phyloP scores from a whole-genome alignment of 768 basidiomycete genomes.

The Leccinum barrowsii region DNA sequence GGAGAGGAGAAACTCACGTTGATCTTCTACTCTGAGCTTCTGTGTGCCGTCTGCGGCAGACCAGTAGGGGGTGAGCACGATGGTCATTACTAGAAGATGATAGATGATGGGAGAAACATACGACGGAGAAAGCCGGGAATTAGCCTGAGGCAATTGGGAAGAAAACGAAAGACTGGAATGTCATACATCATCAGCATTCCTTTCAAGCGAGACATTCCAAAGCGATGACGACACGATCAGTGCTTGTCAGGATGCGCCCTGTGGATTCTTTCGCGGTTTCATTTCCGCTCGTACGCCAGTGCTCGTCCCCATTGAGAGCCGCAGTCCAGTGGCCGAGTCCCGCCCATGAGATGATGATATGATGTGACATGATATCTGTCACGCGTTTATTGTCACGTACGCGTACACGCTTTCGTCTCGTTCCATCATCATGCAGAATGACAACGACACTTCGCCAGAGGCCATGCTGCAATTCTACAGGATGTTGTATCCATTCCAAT shows the following conservation, averaged over 20 bases:
- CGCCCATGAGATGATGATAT: not conserved
- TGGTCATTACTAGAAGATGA: slow-evolving; percentile 40
- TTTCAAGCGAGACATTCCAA: not conserved
- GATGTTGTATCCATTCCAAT: slow-evolving; percentile 91
- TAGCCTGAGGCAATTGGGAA: not conserved
- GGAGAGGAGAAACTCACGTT: slow-evolving; percentile 37
- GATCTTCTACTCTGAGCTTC: slow-evolving; percentile 58
- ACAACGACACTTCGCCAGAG: slow-evolving; percentile 44
- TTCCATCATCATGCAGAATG: slow-evolving; percentile 11
- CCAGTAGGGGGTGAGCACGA: slow-evolving; percentile 70
- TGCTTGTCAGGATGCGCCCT: not conserved
- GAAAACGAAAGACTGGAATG: not conserved
- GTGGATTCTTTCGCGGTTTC: not conserved
- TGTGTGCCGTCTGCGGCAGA: slow-evolving; percentile 56
- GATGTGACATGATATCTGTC: slow-evolving; percentile 15
- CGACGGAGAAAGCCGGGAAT: slow-evolving; percentile 13
- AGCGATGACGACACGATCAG: not conserved
- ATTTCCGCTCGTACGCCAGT: not conserved
- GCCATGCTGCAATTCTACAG: slow-evolving; percentile 81
- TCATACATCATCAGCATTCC: slow-evolving; percentile 1
- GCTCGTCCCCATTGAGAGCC: too few relatives aligned
- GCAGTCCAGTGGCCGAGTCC: too few relatives aligned
- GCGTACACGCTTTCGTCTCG: not conserved
- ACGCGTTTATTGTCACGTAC: slow-evolving; percentile 17
- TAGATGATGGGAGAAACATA: not conserved